Base-by-base conservation (phyloP, 805 yeast genomes). In the Zygosaccharomyces rouxii region DNA sequence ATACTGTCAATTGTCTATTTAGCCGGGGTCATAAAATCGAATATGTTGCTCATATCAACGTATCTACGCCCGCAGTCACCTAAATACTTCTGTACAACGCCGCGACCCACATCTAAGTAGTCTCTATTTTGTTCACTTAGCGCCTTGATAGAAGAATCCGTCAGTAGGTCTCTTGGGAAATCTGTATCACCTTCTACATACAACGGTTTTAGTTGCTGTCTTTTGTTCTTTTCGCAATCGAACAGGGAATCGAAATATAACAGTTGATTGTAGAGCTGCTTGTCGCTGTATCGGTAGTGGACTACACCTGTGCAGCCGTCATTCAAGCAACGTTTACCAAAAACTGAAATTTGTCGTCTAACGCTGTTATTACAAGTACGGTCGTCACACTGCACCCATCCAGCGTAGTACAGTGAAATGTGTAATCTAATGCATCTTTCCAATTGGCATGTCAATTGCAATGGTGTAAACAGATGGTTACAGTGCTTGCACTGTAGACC, bases 321-420 rank as follows among this genome's bases (percentile, higher is more conserved):
- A 66, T 66, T 37, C 50, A 89, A 74, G 66, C 98, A 89, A 55
- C 92, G 77, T 56, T 83, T 80, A 46, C 98, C 98, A 60, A 87
- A 89, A 3, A 90, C 97, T 18, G 90, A 81, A 21, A 94, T 77
- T 62, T 90, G 96, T 53, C 96, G 76, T 0, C 97, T 90, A 13
- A 75, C 74, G 23, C 37, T 33, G 46, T 79, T 73, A 1, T 86
- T 87, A 70, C 98, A 92, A 1, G 94, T 77, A 5, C 81, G 63
- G 58, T 94, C 97, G 64, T 86, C 95, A 71, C 99, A 94, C 0
- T 67, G 69, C 40, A 89, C 70, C 88, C 94, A 81, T 4, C 90
- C 92, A n/a, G 86, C 82, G 64, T 94, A 94, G 66, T 90, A 94
- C 28, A 74, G 63, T 0, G 89, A 75, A 43, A 92, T 81, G 54